Base-by-base conservation (phyloP, 1,284 basidiomycete genomes). In the Pisolithus thermaeus region DNA sequence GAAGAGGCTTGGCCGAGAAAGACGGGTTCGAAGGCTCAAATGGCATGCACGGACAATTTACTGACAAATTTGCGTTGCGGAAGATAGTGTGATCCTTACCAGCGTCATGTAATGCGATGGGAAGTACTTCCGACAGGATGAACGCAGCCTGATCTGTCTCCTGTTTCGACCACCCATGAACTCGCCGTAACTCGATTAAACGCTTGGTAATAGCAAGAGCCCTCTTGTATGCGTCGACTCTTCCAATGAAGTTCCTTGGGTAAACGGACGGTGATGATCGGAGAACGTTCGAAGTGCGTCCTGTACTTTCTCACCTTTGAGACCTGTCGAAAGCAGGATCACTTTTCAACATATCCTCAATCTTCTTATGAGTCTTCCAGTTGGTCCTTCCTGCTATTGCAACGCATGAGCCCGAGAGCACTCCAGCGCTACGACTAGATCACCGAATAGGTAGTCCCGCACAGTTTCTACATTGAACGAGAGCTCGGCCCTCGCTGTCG, bases 281-380 rank as follows among this genome's bases (percentile, higher is more conserved):
- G 44, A 23, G 18, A 32, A 16, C 38, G 22, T 16, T 35, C 16
- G 12, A 27, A 7, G 25, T 27, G 12, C 14, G 20, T 62, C 54
- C 38, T 59, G 61, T 46, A 18, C 3, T 18, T 12, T 53, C 64
- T 43, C 55, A 82, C 81, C 78, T 76, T 50, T 72, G 65, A 0
- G 76, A 70, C 64, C 87, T 89, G 66, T 85, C 79, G 56, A 91
- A 89, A 3, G 73, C 66, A 0, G 79, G 75, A 53, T 90, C 87
- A 2, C 69, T 64, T 28, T 73, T 69, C 49, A 90, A 65, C 14
- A 85, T 56, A 2, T 64, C 54, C 12, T 79, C 71, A 7, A 90
- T 66, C 35, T 69, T 68, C 23, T 73, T 58, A 45, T 77, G 77
- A 35, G 61, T 72, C 18, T 73, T 61, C 81, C 80, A 86, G 49